A percentile compares a stretch with the other conserved stretches of the same genome.
These are phyloP conservation scores for Pleurotus djamor DNA, from an alignment of 768 basidiomycete species.

Conservation along the genomic window DNA sequence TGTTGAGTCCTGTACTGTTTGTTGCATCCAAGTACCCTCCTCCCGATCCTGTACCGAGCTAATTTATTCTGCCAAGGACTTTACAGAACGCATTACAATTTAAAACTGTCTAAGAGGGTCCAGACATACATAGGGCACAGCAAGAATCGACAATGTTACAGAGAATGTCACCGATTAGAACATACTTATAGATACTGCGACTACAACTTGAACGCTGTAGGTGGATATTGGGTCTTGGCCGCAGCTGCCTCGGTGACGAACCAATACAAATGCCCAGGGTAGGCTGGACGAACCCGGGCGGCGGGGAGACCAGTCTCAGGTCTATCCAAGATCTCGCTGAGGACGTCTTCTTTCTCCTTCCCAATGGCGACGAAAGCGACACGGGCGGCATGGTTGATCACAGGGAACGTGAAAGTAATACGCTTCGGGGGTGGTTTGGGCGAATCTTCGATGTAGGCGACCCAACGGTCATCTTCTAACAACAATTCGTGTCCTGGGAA, in stretches of 20 bases:
- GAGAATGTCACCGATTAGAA: too few relatives aligned
- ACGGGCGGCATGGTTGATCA: constrained; percentile 85
- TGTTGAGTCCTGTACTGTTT: too few relatives aligned
- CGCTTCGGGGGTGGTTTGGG: constrained; percentile 91
- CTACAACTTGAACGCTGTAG: constrained; percentile 58
- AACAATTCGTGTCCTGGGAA: constrained; percentile 93
- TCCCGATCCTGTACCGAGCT: too few relatives aligned
- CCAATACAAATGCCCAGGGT: constrained; percentile 90
- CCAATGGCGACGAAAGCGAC: constrained; percentile 91
- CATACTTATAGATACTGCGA: neutral
- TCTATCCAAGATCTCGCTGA: constrained; percentile 72
- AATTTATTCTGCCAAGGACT: too few relatives aligned
- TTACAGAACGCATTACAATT: neutral
- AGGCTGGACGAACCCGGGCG: constrained; percentile 72
- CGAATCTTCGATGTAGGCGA: constrained; percentile 89
- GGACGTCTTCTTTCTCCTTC: constrained; percentile 74
- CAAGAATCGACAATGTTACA: too few relatives aligned
- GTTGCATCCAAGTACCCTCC: too few relatives aligned
- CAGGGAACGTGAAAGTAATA: constrained; percentile 90
- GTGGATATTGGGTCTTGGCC: constrained; percentile 54
- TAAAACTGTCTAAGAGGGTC: neutral
- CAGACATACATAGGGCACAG: too few relatives aligned
- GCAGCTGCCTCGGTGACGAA: constrained; percentile 90
- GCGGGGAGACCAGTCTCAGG: constrained; percentile 82
- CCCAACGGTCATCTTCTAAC: constrained; percentile 89